Conservation (phyloP, 768 basidiomycete species). For the Cubamyces sp. region DNA sequence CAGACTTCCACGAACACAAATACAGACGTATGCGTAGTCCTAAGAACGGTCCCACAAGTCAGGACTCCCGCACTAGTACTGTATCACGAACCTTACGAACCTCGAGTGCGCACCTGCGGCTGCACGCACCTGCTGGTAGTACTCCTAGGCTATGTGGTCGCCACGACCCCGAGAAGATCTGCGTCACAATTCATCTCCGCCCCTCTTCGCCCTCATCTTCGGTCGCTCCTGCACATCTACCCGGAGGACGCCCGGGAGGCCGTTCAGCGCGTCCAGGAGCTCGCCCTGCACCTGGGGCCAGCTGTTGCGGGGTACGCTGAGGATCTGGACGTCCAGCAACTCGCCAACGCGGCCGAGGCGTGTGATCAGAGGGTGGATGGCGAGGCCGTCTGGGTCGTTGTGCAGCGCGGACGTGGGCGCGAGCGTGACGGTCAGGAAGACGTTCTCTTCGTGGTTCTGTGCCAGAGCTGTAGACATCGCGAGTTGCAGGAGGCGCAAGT, state of each 20-base stretch:
- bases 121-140: too few species aligned
- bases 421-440: slow-evolving; percentile 49
- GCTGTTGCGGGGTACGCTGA: slow-evolving; percentile 45
- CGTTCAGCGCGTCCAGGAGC: slow-evolving; percentile 38
- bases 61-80: too few species aligned
- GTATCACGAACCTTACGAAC: too few species aligned
- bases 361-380: slow-evolving; percentile 40
- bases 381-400: slow-evolving; percentile 38
- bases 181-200: slow-evolving; percentile 37
- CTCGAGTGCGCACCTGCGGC: too few species aligned
- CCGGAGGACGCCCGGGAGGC: slow-evolving; percentile 35
- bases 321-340: slow-evolving; percentile 48
- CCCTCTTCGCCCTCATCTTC: slow-evolving; percentile 41
- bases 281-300: slow-evolving; percentile 41
- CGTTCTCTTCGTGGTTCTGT: slow-evolving; percentile 44
- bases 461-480: slow-evolving; percentile 32
- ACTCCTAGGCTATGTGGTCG: too few species aligned
- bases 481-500: not conserved
- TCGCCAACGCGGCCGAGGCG: slow-evolving; percentile 48
- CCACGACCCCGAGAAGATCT: not conserved
- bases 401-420: slow-evolving; percentile 39
- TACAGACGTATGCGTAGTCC: too few species aligned
- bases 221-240: slow-evolving; percentile 44
- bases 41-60: too few species aligned
- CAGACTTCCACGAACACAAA: too few species aligned